Evolutionary conservation across 2,329 filamentous ascomycete genomes (phyloP).

Genomic region (Diplodia seriata): DNA sequence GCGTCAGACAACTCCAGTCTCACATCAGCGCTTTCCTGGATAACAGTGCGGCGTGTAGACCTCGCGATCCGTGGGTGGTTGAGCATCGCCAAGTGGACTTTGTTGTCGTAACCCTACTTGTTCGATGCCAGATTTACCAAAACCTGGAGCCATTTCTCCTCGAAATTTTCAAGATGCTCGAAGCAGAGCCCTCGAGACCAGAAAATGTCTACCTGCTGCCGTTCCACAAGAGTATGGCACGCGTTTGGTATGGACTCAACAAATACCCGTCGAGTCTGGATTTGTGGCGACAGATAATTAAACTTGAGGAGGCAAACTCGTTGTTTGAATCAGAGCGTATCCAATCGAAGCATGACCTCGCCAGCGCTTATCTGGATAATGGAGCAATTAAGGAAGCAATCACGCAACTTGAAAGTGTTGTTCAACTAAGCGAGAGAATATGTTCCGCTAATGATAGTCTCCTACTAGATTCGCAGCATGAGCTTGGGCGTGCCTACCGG

Average conservation of each 20-base stretch:
- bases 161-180: neutral
- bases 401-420: neutral
- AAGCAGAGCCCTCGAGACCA: neutral
- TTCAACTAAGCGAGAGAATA: neutral
- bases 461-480: neutral
- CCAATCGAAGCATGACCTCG: neutral
- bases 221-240: neutral
- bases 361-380: neutral
- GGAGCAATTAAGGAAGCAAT: neutral
- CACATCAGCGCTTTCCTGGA: neutral
- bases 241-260: rapidly evolving
- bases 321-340: neutral
- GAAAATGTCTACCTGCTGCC: neutral
- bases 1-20: neutral
- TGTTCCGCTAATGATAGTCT: no score
- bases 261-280: neutral
- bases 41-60: neutral
- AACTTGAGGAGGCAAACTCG: neutral
- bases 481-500: neutral
- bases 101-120: neutral
- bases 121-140: neutral
- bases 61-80: neutral
- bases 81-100: neutral
- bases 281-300: neutral
- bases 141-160: neutral